phyloP scores from a whole-genome alignment of 768 basidiomycete species.

The Boletus patriciae region DNA sequence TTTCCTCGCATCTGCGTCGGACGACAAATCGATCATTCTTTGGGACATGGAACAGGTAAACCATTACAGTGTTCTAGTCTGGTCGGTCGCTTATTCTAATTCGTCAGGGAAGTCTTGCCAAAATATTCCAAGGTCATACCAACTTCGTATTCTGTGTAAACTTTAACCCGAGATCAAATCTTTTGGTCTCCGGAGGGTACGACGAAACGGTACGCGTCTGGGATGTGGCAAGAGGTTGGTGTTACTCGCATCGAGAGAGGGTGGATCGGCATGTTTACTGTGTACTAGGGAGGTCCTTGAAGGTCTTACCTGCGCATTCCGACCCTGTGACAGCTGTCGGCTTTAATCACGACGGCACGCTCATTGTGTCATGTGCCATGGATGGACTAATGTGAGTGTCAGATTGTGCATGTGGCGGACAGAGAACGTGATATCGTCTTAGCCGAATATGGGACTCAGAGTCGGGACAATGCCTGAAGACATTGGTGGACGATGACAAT shows the following conservation, averaged over 20 bases:
- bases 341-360: slow-evolving; percentile 93
- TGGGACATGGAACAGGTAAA: slow-evolving; percentile 74
- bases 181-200: slow-evolving; percentile 90
- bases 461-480: slow-evolving; percentile 97
- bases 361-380: slow-evolving; percentile 93
- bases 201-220: slow-evolving; percentile 97
- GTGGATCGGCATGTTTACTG: slow-evolving; percentile 1
- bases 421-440: slow-evolving; percentile 1
- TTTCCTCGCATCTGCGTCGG: slow-evolving; percentile 88
- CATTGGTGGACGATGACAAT: slow-evolving; percentile 93
- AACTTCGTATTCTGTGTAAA: slow-evolving; percentile 94
- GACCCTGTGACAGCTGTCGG: slow-evolving; percentile 94
- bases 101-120: slow-evolving; percentile 55
- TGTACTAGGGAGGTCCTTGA: slow-evolving; percentile 70
- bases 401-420: background rate
- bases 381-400: slow-evolving; percentile 88
- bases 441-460: slow-evolving; percentile 98
- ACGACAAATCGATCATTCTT: slow-evolving; percentile 85
- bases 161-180: slow-evolving; percentile 86
- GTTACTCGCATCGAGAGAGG: background rate
- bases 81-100: background rate
- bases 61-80: slow-evolving; percentile 8
- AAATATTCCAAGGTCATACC: slow-evolving; percentile 80
- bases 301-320: slow-evolving; percentile 91
- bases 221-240: slow-evolving; percentile 85